Evolutionary conservation across 169 alveolate genomes (phyloP), one percentile per base, ranked within the genome.

Genomic region (Babesia gibsoni): DNA sequence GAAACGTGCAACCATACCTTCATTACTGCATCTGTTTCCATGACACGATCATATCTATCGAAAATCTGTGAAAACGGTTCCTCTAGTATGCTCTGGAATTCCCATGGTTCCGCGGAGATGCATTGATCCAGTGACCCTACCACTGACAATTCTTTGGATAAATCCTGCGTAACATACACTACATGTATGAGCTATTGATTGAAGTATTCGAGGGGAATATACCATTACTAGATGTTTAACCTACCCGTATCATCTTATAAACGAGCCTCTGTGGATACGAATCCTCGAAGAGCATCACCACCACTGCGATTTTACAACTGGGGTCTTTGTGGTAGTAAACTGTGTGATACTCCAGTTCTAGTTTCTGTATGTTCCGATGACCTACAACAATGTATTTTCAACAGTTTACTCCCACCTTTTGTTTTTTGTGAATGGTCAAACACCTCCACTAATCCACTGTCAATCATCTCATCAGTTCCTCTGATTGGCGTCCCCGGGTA

Each of bases 201-300:
- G n/a, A n/a, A n/a, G n/a, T n/a, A n/a, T n/a, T n/a, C n/a, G n/a
- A n/a, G n/a, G n/a, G n/a, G n/a, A n/a, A n/a, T n/a, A n/a, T n/a
- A n/a, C n/a, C n/a, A n/a, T n/a, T 8, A 53, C 22, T 27, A 3
- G 23, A 4, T 25, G 5, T 42, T 29, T 64, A 7, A 66, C 36
- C 4, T 36, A 77, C 85, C 35, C 32, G 69, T 36, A 77, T 33
- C 37, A 77, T n/a, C 58, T 42, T 37, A 36, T 54, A 42, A 4
- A 53, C 85, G 1, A 77, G 54, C 35, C 85, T 20, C 30, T 49
- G 48, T 1, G 85, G 81, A 52, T 77, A 77, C 20, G 23, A 23
- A n/a, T 65, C 67, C 3, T 63, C 74, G 37, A 32, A 9, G 14
- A 72, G 41, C 49, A 77, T 66, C 5, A 58, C 65, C 16, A 53